Base-by-base conservation (phyloP, 768 basidiomycete genomes). In the Termitomyces sp. region DNA sequence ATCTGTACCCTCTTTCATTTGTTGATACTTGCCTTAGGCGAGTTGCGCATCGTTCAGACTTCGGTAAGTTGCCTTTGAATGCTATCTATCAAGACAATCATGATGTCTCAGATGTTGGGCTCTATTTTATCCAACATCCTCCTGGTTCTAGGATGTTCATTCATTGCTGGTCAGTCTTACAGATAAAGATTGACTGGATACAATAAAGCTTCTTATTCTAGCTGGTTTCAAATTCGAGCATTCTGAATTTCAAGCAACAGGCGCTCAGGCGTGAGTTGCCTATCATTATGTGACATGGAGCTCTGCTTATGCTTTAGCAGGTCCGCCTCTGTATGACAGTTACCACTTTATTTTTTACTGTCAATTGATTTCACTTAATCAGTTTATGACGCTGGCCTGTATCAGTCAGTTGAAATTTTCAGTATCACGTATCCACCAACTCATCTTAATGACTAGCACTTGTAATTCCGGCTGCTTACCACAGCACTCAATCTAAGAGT, bases 91-190 rank as follows among this genome's bases (percentile, higher is more conserved):
- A 9, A 10, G 31, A 12, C 12, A 34, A 34, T 24, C 16, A 54
- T 26, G 0, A 54, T 54, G 43, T 42, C 42, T 44, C 53, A 90
- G 90, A 86, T 96, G 81, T 81, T 97, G 46, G 94, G 94, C 20
- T 94, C 92, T 29, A 90, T 97, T 59, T 73, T 97, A 39, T 94
- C 92, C 13, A 97, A 97, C 71, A 76, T 95, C 39, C 80, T 97
- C 9, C 78, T 97, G 37, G 94, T 98, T 18, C 77, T 98, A 14
- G 94, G 94, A 7, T 92, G 89, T 71, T 92, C 91, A 14, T 95
- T 95, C 78, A 74, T 95, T 54, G 92, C 91, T 48, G 88, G 87
- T 84, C 59, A 58, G 76, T 70, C 20, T 1, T n/a, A 32, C 5
- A 29, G 26, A 10, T 14, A 43, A 52, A 27, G 16, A 36, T 37